A percentile compares a stretch with the other conserved stretches of the same genome.
Conservation (phyloP, 1,284 basidiomycete genomes). For the Ceratobasidium sp. region DNA sequence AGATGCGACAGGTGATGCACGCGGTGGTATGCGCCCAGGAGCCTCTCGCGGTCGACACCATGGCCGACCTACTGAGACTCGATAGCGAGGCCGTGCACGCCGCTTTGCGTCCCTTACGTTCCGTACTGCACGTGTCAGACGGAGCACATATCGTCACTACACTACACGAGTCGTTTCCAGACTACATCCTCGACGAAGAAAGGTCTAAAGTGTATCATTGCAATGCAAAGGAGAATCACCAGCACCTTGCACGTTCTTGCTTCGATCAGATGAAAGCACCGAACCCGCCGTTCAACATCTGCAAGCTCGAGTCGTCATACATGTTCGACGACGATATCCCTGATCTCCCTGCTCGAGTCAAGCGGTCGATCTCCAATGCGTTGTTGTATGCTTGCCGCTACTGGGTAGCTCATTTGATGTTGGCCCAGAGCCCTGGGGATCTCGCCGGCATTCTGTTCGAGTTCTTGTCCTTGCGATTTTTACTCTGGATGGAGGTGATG, state of each 20-base stretch:
- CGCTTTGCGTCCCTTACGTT: neutral
- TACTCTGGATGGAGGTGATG: constrained; percentile 19
- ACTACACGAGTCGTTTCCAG: neutral
- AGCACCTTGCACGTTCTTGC: neutral
- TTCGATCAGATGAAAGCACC: neutral
- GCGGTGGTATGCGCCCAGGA: too few relatives aligned
- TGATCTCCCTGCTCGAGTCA: neutral
- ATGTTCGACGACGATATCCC: neutral
- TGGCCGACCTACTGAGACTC: neutral
- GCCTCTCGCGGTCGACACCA: too few relatives aligned
- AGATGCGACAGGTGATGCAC: too few relatives aligned
- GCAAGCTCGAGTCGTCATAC: too few relatives aligned
- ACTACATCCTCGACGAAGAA: neutral
- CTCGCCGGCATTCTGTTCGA: neutral
- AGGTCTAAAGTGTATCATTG: neutral
- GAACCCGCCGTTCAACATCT: too few relatives aligned
- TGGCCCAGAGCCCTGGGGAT: too few relatives aligned
- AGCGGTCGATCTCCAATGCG: neutral
- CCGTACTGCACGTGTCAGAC: neutral
- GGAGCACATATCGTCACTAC: neutral
- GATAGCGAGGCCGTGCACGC: neutral
- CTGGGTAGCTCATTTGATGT: neutral
- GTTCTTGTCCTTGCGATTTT: neutral
- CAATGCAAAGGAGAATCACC: neutral
- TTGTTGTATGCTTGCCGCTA: neutral